Evolutionary conservation across 306 rosid genomes (phyloP).

Genomic region (Sicyos baderoa): DNA sequence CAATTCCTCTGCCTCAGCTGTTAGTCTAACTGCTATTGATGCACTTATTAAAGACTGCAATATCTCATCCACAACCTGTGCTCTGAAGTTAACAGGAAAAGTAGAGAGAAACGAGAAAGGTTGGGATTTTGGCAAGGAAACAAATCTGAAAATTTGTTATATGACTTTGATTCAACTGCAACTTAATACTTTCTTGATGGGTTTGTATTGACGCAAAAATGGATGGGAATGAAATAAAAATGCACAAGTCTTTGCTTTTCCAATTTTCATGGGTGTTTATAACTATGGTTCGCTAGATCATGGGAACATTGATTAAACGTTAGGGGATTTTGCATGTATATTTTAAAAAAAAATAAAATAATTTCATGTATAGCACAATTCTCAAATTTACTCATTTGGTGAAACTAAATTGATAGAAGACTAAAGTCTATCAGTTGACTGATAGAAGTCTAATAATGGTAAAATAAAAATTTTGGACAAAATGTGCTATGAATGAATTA

Average conservation of each 20-base stretch:
- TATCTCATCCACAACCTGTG: conserved; percentile 56
- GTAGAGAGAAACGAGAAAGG: conserved; percentile 63
- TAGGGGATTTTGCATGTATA: too few species aligned
- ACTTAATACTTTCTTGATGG: conserved; percentile 38
- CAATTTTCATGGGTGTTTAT: too few species aligned
- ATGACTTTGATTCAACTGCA: conserved; percentile 52
- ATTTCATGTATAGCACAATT: too few species aligned
- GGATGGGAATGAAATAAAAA: conserved; percentile 10
- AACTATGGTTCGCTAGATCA: neutral
- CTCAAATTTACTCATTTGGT: too few species aligned
- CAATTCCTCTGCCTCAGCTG: conserved; percentile 39
- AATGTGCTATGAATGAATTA: too few species aligned
- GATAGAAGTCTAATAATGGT: too few species aligned
- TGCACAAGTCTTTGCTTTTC: too few species aligned
- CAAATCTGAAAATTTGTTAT: conserved; percentile 49
- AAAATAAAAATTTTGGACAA: too few species aligned
- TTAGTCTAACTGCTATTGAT: conserved; percentile 45
- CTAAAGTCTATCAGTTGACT: too few species aligned
- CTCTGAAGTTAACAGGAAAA: conserved; percentile 36
- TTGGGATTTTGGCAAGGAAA: conserved; percentile 43
- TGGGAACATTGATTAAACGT: neutral
- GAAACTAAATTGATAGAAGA: too few species aligned
- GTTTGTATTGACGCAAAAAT: conserved; percentile 24
- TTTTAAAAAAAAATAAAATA: too few species aligned
- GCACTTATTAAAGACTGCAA: conserved; percentile 45